Evolutionary conservation across 139 green algal species (phyloP), one percentile per base, ranked within the genome.

Genomic region (Chlorella sorokiniana): DNA sequence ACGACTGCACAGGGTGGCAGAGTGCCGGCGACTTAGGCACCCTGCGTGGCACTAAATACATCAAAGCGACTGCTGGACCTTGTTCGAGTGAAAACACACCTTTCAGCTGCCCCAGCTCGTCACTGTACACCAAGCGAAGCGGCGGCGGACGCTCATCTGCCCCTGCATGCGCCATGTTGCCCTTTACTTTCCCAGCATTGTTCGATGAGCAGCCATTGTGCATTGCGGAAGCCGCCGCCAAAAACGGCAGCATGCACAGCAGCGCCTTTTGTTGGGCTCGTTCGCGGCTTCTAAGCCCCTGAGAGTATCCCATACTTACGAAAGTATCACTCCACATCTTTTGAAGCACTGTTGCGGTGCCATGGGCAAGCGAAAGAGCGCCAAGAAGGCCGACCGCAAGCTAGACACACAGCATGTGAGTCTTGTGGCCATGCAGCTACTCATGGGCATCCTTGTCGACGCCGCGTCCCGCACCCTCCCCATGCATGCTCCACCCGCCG

Each of bases 361-460:
- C 11, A 87, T 87, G 83, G 83, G 51, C 20, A 85, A 78, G 72
- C 42, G 40, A 25, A 83, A 80, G 72, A 52, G 38, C 18, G 62
- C 62, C 37, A 80, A 83, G 45, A 82, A 83, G 61, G 45, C 76
- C 23, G 52, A 51, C 41, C 40, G 67, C 25, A 69, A 64, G 18
- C 79, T 88, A 35, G 72, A 88, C 76, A 79, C 61, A 7, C 35
- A 75, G 23, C 72, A 88, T n/a, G 84, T 88, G 78, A 22, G 84
- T 44, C 33, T 4, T 27, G 4, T 78, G 33, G n/a, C n/a, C n/a
- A n/a, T n/a, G n/a, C n/a, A n/a, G n/a, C n/a, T n/a, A n/a, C n/a
- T n/a, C n/a, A n/a, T n/a, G n/a, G n/a, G n/a, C n/a, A n/a, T n/a
- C n/a, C n/a, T n/a, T n/a, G n/a, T n/a, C n/a, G n/a, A n/a, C n/a